phyloP scores from a whole-genome alignment of 768 basidiomycete species.

The Neoboletus subvelutipes region DNA sequence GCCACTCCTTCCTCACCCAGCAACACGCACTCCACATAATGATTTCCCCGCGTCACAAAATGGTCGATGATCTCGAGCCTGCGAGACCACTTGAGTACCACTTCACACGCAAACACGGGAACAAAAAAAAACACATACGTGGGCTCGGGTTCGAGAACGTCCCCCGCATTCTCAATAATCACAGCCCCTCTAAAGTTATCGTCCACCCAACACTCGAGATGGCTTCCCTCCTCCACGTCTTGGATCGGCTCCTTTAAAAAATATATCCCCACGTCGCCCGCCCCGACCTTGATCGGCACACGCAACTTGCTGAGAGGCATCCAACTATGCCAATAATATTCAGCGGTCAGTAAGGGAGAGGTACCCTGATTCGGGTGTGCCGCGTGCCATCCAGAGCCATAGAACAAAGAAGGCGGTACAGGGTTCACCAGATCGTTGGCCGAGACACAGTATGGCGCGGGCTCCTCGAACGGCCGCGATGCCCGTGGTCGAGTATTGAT shows the following conservation, averaged over 20 bases:
- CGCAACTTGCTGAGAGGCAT: slow-evolving; percentile 79
- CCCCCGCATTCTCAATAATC: slow-evolving; percentile 74
- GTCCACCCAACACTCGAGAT: slow-evolving; percentile 95
- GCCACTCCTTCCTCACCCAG: slow-evolving; percentile 82
- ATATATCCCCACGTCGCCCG: slow-evolving; percentile 92
- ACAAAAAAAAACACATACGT: slow-evolving; percentile 49
- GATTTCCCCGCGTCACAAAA: slow-evolving; percentile 81
- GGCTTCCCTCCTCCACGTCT: slow-evolving; percentile 60
- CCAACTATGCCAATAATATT: slow-evolving; percentile 92
- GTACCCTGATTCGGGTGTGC: slow-evolving; percentile 60
- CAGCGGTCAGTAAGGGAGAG: slow-evolving; percentile 53
- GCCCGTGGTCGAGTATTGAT: slow-evolving; percentile 65
- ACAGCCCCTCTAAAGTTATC: slow-evolving; percentile 84
- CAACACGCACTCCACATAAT: slow-evolving; percentile 89
- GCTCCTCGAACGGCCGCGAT: slow-evolving; percentile 69
- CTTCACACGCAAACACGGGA: neutral
- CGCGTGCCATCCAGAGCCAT: slow-evolving; percentile 87
- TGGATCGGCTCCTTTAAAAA: slow-evolving; percentile 72
- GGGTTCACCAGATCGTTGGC: slow-evolving; percentile 99
- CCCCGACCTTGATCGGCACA: slow-evolving; percentile 79
- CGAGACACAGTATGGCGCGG: slow-evolving; percentile 87
- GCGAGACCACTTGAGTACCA: slow-evolving; percentile 1
- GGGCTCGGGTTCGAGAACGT: slow-evolving; percentile 58
- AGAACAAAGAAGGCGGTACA: slow-evolving; percentile 89
- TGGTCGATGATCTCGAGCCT: slow-evolving; percentile 88